Evolutionary conservation across 495 filamentous ascomycete species (phyloP).

Genomic region (Annulohypoxylon bovei): DNA sequence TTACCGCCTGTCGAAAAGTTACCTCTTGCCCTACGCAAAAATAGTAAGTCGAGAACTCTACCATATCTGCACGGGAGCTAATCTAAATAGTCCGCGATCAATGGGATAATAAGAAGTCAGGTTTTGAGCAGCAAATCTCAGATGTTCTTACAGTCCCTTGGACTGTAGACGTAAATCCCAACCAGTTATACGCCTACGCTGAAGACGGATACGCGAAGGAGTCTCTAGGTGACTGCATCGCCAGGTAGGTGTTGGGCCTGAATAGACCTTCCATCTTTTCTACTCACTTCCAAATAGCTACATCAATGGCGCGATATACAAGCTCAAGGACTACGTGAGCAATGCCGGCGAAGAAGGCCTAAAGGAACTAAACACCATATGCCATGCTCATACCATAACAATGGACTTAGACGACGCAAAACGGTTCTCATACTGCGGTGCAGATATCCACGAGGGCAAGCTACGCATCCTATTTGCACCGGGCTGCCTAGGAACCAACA

Average conservation of each 20-base stretch:
- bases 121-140: conserved; percentile 55
- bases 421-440: conserved; percentile 57
- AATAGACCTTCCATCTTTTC: not conserved
- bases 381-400: conserved; percentile 55
- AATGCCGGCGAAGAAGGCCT: conserved; percentile 50
- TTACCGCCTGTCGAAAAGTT: conserved; percentile 61
- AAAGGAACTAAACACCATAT: conserved; percentile 60
- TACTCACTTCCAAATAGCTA: conserved; percentile 49
- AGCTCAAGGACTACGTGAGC: conserved; percentile 51
- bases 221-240: conserved; percentile 56
- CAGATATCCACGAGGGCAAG: conserved; percentile 56
- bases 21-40: conserved; percentile 63
- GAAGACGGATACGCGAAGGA: conserved; percentile 58
- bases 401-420: conserved; percentile 55
- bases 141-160: conserved; percentile 55
- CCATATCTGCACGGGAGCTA: not conserved
- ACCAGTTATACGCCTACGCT: conserved; percentile 60
- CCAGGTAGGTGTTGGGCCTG: conserved; percentile 45
- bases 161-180: conserved; percentile 59
- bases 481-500: conserved; percentile 56
- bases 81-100: conserved; percentile 59
- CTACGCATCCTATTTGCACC: conserved; percentile 59
- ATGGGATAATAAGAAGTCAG: conserved; percentile 59
- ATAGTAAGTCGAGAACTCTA: conserved; percentile 48
- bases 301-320: conserved; percentile 52